Evolutionary conservation across 352 stramenopile species (phyloP), one percentile per base, ranked within the genome.

Genomic region (Globisporangium rhizosaccharum): DNA sequence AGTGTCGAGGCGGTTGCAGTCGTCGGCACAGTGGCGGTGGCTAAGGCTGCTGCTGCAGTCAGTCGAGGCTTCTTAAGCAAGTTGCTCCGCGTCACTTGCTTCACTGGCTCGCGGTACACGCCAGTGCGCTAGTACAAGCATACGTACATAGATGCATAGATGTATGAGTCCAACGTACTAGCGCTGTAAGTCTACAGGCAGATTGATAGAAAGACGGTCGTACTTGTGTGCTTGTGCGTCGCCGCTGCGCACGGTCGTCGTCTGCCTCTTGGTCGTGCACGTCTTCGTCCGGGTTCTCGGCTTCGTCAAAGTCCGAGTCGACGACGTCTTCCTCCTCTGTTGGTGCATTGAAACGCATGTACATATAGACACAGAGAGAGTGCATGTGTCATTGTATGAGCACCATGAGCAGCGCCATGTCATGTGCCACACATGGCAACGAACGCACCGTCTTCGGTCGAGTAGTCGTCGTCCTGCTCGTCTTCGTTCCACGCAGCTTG

Each of bases 261-360:
- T 72, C 54, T 2, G 77, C 72, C 23, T 92, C 80, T 47, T 82
- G 77, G 59, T 89, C 75, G 51, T 92, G 82, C 17, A 94, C 61
- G 12, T 95, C 76, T 44, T 92, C 81, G 61, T 94, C 85, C 12
- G 85, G 85, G 36, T 65, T 62, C 75, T 96, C 87, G 50, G 90
- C 77, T 5, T 87, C 72, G 54, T 96, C 86, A 66, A 96, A 96
- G 62, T 96, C 88, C 54, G 80, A 87, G 63, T 96, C 88, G 15
- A 94, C 85, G 25, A 92, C 63, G 53, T 96, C 88, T 44, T 92
- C 86, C 61, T 96, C 85, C 78, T 96, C 88, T 92, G 54, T 56
- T 26, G 28, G 2, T 33, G 28, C 28, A 33, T 3, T 33, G 3
- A 6, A 6, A 50, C 10, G 9, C 44, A 18, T n/a, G 10, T 18